These are phyloP conservation scores for Rugonectria rugulosa DNA, from an alignment of 2,329 filamentous ascomycete genomes.

Conservation along the genomic window DNA sequence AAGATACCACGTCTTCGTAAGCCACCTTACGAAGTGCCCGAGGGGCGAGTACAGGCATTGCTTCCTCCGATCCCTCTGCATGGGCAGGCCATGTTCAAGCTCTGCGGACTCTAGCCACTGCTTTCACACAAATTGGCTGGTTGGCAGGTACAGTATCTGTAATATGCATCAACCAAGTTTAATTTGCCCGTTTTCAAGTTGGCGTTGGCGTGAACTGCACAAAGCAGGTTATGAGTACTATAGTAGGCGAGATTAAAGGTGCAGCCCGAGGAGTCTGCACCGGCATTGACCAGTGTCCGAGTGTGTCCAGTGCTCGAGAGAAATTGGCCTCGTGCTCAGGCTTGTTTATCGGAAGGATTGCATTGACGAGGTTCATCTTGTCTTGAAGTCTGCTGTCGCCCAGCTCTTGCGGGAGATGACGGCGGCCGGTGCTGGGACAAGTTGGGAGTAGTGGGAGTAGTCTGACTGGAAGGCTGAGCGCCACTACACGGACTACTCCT, in stretches of 20 bases:
- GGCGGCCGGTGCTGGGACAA: background rate
- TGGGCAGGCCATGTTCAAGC: constrained; percentile 1
- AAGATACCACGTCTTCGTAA: constrained; percentile 14
- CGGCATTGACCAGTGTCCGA: background rate
- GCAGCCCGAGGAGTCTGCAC: constrained; percentile 7
- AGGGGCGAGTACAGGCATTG: too few species aligned
- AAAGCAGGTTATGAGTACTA: constrained; percentile 5
- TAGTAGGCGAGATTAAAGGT: constrained; percentile 21
- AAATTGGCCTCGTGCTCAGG: background rate
- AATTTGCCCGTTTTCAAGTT: background rate
- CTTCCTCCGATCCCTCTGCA: too few species aligned
- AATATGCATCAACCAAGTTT: too few species aligned
- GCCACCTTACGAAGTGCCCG: background rate
- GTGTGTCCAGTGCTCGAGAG: constrained; percentile 1
- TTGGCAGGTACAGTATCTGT: too few species aligned
- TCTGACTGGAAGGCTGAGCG: background rate
- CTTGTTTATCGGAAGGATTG: background rate
- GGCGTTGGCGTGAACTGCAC: background rate
- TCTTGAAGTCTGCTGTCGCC: background rate
- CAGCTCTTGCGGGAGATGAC: too few species aligned
- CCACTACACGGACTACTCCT: background rate
- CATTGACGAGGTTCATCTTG: constrained; percentile 6
- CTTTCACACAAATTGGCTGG: too few species aligned
- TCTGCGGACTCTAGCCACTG: background rate
- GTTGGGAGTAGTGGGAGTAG: too few species aligned